Percentiles rank a stretch among this genome's conserved stretches.
Conservation (phyloP, 768 basidiomycete genomes). For the Cubamyces lactineus region DNA sequence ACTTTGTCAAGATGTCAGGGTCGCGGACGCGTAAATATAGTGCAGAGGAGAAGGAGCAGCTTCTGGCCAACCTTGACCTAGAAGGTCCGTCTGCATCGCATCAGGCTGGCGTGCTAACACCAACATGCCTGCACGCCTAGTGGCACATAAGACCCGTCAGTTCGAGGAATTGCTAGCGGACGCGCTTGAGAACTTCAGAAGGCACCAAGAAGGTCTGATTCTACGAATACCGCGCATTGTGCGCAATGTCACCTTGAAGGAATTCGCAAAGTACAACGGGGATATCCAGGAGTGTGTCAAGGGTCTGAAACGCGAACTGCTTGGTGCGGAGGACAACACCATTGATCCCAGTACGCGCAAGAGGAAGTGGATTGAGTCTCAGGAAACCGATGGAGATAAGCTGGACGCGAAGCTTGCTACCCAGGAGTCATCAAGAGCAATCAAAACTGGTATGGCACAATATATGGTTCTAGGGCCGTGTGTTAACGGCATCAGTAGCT, state of each 20-base stretch:
- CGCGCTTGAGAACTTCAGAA: constrained; percentile 71
- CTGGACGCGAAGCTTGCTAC: constrained; percentile 15
- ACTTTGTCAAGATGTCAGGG: constrained; percentile 5
- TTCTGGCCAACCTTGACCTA: constrained; percentile 77
- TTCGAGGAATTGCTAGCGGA: constrained; percentile 77
- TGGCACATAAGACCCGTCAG: constrained; percentile 73
- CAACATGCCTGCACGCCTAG: constrained; percentile 39
- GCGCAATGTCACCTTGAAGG: constrained; percentile 70
- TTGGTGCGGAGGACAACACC: constrained; percentile 52
- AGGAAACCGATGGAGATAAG: constrained; percentile 49
- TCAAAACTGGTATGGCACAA: constrained; percentile 59
- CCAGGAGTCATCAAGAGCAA: constrained; percentile 46
- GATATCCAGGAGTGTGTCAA: constrained; percentile 72
- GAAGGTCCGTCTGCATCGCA: constrained; percentile 56
- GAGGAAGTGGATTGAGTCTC: constrained; percentile 73
- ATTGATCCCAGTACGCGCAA: constrained; percentile 73
- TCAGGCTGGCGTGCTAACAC: constrained; percentile 3
- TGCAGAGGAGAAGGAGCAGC: constrained; percentile 73
- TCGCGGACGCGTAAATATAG: constrained; percentile 44
- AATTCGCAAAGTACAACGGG: constrained; percentile 80
- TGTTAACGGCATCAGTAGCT: constrained; percentile 37
- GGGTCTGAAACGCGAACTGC: constrained; percentile 66
- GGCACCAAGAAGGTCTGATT: constrained; percentile 76
- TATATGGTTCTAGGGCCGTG: not conserved
- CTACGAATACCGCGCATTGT: constrained; percentile 77